A percentile compares a stretch with the other conserved stretches of the same genome.
Conservation (phyloP, 768 basidiomycete genomes). For the Hemileccinum rubropunctum region DNA sequence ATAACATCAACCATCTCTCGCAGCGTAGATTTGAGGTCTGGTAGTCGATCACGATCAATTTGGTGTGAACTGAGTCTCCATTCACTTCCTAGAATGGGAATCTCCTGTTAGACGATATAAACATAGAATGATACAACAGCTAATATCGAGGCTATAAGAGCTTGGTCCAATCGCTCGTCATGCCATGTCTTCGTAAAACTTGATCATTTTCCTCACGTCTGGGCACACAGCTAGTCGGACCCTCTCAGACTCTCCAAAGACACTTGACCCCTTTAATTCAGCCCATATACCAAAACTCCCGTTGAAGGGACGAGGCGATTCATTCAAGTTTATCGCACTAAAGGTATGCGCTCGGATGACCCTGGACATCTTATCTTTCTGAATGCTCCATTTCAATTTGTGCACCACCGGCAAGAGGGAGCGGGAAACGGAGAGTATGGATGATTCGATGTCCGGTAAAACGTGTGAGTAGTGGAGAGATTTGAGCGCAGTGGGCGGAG, state of each 20-base stretch:
- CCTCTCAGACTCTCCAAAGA: conserved; percentile 61
- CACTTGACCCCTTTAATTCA: conserved; percentile 45
- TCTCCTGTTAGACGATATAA: not conserved
- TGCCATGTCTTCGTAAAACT: conserved; percentile 52
- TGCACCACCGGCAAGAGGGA: conserved; percentile 62
- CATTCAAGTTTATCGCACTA: conserved; percentile 29
- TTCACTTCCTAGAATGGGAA: conserved; percentile 7
- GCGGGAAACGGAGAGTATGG: conserved; percentile 53
- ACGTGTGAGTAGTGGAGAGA: conserved; percentile 49
- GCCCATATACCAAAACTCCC: conserved; percentile 52
- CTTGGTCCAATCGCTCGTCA: conserved; percentile 7
- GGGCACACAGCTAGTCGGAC: conserved; percentile 69
- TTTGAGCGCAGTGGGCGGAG: conserved; percentile 38
- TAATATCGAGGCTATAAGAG: not conserved
- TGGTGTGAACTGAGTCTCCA: not conserved
- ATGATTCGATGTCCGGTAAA: conserved; percentile 63
- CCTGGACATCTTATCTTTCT: conserved; percentile 59
- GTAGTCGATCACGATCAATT: no score
- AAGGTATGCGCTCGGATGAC: conserved; percentile 43
- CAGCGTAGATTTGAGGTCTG: not conserved
- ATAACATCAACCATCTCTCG: conserved; percentile 6
- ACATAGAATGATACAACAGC: not conserved
- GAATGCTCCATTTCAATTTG: conserved; percentile 69
- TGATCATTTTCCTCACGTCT: conserved; percentile 53
- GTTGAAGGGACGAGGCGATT: conserved; percentile 26